Evolutionary conservation across 2,329 filamentous ascomycete species (phyloP), one percentile per base, ranked within the genome.

Genomic region (Samsoniella hepiali): DNA sequence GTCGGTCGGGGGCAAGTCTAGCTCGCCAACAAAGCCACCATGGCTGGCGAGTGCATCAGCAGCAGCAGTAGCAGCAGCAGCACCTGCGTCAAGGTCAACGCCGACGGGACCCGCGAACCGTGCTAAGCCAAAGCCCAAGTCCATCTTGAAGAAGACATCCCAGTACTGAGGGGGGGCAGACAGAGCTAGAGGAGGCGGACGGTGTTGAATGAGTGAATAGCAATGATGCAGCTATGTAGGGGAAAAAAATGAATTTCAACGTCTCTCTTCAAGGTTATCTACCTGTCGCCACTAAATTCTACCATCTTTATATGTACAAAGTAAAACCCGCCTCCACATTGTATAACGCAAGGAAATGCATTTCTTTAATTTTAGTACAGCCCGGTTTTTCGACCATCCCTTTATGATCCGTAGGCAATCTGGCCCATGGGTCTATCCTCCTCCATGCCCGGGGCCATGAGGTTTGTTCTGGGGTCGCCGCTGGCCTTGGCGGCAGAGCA

Each of bases 401-500:
- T 68, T 77, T 77, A 87, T 71, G 74, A 79, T 63, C 84, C 84
- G 69, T 87, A 87, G 65, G 82, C 84, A 63, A 86, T 74, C 74
- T 87, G 84, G 58, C 84, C 84, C 80, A 84, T 81, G 4, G 84
- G 84, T 76, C 79, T 84, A 69, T 86, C 84, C 70, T 86, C 83
- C 72, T 84, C 82, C 75, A 86, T 83, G 62, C 90, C 90, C 29
- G 88, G 82, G 61, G 89, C 89, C 88, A 93, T 89, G 69, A 91
- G 86, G 78, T 93, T 91, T 62, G 87, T 93, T 76, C 90, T 83
- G 63, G 89, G 85, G 78, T 93, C 91, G 65, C 88, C 88, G 10
- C 87, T 88, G 64, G 89, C 90, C 85, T 97, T 98, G 69, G 93
- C 91, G 60, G 91, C 94, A 57, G 93, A 96, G 84, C 93, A 97